Percentiles rank a stretch among this genome's conserved stretches.
These are phyloP conservation scores for Pilaira anomala DNA, from an alignment of 192 early-diverging fungal genomes.

Conservation along the genomic window DNA sequence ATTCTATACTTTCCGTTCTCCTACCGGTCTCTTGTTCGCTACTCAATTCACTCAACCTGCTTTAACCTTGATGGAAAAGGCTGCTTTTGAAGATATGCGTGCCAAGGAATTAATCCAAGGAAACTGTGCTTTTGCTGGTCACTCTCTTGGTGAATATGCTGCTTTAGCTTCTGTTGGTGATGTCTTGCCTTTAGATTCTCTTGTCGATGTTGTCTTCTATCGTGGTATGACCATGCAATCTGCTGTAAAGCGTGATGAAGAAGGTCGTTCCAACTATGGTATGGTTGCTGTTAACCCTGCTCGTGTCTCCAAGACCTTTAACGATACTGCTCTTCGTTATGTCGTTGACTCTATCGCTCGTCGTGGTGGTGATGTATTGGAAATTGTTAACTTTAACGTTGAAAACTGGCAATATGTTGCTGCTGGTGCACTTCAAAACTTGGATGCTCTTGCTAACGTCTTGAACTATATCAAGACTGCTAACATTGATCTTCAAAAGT, in stretches of 20 bases:
- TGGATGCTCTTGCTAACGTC: constrained; percentile 78
- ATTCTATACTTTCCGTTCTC: constrained; percentile 80
- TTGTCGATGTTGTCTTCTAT: constrained; percentile 92
- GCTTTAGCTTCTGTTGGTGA: constrained; percentile 85
- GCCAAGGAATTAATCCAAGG: constrained; percentile 81
- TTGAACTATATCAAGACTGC: constrained; percentile 85
- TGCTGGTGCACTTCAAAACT: constrained; percentile 78
- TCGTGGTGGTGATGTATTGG: constrained; percentile 73
- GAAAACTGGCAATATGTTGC: constrained; percentile 96
- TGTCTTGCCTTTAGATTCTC: constrained; percentile 77
- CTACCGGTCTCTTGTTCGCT: constrained; percentile 82
- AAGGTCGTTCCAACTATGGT: constrained; percentile 85
- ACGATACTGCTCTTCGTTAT: constrained; percentile 79
- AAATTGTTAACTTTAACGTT: constrained; percentile 98
- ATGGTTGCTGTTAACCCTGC: constrained; percentile 94
- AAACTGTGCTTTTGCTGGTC: constrained; percentile 85
- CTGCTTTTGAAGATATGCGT: constrained; percentile 87
- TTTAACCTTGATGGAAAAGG: constrained; percentile 86
- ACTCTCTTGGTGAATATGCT: constrained; percentile 95
- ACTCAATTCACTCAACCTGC: constrained; percentile 97
- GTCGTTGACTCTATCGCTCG: constrained; percentile 81
- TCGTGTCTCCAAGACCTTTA: constrained; percentile 81
- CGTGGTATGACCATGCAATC: constrained; percentile 99
- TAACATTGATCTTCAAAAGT: constrained; percentile 83
- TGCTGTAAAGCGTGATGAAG: constrained; percentile 76